Base-by-base conservation (phyloP, 352 stramenopile genomes). In the Peronospora tabacina region DNA sequence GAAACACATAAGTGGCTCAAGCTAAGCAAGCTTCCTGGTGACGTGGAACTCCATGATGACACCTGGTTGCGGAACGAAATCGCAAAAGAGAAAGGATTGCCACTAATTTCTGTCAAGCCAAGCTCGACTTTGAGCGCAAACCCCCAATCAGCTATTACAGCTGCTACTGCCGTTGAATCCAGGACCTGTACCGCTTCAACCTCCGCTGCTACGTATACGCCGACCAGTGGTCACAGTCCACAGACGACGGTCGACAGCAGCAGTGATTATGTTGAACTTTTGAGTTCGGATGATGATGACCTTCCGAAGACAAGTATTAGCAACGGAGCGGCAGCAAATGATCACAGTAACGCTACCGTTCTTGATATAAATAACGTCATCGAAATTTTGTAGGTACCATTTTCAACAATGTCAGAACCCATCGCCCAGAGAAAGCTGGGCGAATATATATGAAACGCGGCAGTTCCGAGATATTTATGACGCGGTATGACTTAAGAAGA, bases 1-100 rank as follows among this genome's bases (percentile, higher is more conserved):
- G 77, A 88, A 33, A 87, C 77, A 16, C 55, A 91, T 22, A 62
- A 63, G 45, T 90, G 80, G 77, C 68, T 93, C 0, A 78, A 82
- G 42, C 35, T 87, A 10, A 70, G 20, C 5, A 87, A 85, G 42
- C 57, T 93, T 12, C 80, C 80, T 33, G 52, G 49, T 7, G 75
- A 87, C 38, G 75, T 90, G n/a, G 75, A 82, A 5, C 52, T 90
- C 11, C 79, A 78, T 19, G 65, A 82, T 26, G 82, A 87, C 20
- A 52, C 53, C 10, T 93, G 82, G 82, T 57, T 93, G 13, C 62
- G 74, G 6, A 66, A 73, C 29, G 76, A 90, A 44, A 85, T 93
- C 47, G 66, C 63, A 1, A 85, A 85, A 48, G 66, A 75, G 22
- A 73, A 68, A 40, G 74, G 70, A 2, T 38, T 64, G 12, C 43